A percentile compares a stretch with the other conserved stretches of the same genome.
These are phyloP conservation scores for Neospermospora avenae DNA, from an alignment of 2,329 filamentous ascomycete species.

Conservation along the genomic window DNA sequence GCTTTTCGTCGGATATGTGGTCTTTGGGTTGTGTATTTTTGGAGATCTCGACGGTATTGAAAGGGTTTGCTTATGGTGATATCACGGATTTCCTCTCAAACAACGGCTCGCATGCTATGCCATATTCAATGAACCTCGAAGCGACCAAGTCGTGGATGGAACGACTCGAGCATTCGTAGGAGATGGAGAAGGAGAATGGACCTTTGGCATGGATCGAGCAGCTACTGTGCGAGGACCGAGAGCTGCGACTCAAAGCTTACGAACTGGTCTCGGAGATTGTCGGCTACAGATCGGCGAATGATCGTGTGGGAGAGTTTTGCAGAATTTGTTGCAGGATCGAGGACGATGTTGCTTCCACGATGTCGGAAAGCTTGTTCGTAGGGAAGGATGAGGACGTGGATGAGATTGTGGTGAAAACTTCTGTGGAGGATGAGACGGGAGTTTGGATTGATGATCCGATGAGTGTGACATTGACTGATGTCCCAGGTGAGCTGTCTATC, in stretches of 20 bases:
- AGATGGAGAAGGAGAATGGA: background rate
- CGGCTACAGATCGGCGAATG: background rate
- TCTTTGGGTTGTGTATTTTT: constrained; percentile 21
- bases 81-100: background rate
- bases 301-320: background rate
- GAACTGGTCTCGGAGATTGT: background rate
- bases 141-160: background rate
- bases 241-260: background rate
- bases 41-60: constrained; percentile 19
- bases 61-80: background rate
- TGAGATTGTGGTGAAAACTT: background rate
- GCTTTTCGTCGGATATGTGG: constrained; percentile 19
- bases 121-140: background rate
- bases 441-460: background rate
- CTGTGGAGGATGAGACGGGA: background rate
- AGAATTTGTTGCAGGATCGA: background rate
- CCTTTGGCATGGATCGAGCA: background rate
- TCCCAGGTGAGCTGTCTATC: background rate
- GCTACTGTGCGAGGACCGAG: background rate
- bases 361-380: background rate
- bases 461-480: background rate
- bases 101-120: background rate
- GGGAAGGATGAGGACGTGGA: background rate
- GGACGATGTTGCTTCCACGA: background rate
- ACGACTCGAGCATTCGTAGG: background rate